phyloP scores from a whole-genome alignment of 1,139 yeast species.

The Pneumocystis murina region DNA sequence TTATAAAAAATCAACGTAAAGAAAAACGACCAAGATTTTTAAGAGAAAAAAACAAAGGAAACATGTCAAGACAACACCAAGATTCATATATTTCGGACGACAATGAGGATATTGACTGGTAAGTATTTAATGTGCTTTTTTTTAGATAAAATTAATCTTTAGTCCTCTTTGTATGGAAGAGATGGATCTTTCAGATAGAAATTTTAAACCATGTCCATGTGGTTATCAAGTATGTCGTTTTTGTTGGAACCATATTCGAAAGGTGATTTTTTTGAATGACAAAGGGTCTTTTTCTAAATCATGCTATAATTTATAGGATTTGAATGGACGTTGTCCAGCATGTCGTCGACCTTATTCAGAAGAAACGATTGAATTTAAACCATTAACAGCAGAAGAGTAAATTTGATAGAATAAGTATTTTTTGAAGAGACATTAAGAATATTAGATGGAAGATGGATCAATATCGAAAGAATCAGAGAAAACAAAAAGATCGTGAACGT shows the following conservation, averaged over 20 bases:
- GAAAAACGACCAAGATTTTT: no score
- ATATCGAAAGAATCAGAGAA: slow-evolving; percentile 68
- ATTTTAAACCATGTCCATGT: slow-evolving; percentile 97
- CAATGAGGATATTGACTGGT: slow-evolving; percentile 14
- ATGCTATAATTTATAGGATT: slow-evolving; percentile 31
- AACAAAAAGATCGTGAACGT: slow-evolving; percentile 79
- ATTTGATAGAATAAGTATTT: background rate
- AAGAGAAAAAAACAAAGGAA: no score
- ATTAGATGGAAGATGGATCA: slow-evolving; percentile 38
- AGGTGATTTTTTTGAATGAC: background rate
- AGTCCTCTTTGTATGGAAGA: slow-evolving; percentile 94
- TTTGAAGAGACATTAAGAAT: background rate
- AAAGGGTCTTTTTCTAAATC: no score
- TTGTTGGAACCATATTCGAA: slow-evolving; percentile 90
- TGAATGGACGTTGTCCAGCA: slow-evolving; percentile 94
- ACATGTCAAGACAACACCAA: slow-evolving; percentile 5
- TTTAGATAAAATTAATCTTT: background rate
- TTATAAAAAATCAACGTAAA: background rate
- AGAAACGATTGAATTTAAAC: slow-evolving; percentile 75
- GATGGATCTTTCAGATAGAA: slow-evolving; percentile 88
- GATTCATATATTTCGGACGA: slow-evolving; percentile 13
- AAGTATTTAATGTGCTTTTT: background rate
- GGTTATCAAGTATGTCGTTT: slow-evolving; percentile 93
- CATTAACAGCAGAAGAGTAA: slow-evolving; percentile 71
- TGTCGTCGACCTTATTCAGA: slow-evolving; percentile 92